These are phyloP conservation scores for Sporisorium iseilematis-ciliati DNA, from an alignment of 1,284 basidiomycete species.

Conservation along the genomic window DNA sequence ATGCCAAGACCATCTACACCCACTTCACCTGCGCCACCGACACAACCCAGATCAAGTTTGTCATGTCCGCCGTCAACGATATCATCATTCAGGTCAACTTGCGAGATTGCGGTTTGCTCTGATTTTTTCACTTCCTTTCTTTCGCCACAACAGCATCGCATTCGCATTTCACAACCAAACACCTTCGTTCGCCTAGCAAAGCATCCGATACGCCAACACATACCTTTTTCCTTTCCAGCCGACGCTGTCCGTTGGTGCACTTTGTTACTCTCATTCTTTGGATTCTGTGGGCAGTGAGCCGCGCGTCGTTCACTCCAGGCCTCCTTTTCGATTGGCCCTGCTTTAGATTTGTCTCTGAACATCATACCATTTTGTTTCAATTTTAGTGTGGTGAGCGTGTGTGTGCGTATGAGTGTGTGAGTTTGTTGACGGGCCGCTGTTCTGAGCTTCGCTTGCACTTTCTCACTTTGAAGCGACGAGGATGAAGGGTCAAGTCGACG, in stretches of 20 bases:
- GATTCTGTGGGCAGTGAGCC: not conserved
- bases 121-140: slow-evolving; percentile 2
- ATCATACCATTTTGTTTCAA: slow-evolving; percentile 2
- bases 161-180: slow-evolving; percentile 6
- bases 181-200: slow-evolving; percentile 2
- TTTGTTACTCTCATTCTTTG: not conserved
- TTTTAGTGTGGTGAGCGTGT: not conserved
- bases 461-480: too few relatives aligned
- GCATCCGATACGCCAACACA: slow-evolving; percentile 4
- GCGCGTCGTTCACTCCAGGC: not conserved
- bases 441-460: too few relatives aligned
- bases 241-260: too few relatives aligned
- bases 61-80: slow-evolving; percentile 74
- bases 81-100: slow-evolving; percentile 80
- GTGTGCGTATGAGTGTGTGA: not conserved
- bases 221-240: not conserved
- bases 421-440: too few relatives aligned
- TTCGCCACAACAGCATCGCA: slow-evolving; percentile 8
- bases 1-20: slow-evolving; percentile 72
- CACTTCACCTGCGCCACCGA: slow-evolving; percentile 91
- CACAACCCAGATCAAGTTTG: slow-evolving; percentile 79
- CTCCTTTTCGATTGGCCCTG: not conserved
- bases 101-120: slow-evolving; percentile 86
- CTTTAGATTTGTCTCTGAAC: slow-evolving; percentile 1
- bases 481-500: too few relatives aligned